Conservation (phyloP, 1,284 basidiomycete species). For the Rhodofomes roseus region DNA sequence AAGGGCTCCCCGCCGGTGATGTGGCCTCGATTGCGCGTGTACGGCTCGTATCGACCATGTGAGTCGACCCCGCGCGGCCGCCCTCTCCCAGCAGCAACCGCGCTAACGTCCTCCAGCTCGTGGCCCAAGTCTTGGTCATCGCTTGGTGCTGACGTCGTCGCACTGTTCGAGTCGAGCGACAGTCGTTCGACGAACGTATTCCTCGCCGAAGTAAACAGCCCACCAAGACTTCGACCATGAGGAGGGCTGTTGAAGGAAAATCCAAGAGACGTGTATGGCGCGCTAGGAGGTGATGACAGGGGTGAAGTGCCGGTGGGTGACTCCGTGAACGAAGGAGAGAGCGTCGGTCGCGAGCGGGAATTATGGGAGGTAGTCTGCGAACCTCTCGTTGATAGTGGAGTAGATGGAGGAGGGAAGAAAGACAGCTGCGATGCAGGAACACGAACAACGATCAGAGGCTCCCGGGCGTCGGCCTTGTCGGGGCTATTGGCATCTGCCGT, state of each 20-base stretch:
- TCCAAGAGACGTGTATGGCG: background rate
- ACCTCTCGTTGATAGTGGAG: background rate
- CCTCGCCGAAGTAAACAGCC: slow-evolving; percentile 18
- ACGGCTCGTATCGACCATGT: background rate
- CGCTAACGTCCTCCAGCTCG: slow-evolving; percentile 26
- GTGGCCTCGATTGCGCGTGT: background rate
- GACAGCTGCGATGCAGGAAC: slow-evolving; percentile 28
- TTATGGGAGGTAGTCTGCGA: background rate
- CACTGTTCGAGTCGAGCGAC: slow-evolving; percentile 26
- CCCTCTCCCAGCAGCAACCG: slow-evolving; percentile 4
- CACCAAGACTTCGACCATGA: slow-evolving; percentile 7
- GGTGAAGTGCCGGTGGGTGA: slow-evolving; percentile 4
- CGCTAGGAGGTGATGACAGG: background rate
- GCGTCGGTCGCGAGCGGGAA: background rate
- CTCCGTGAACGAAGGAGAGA: background rate
- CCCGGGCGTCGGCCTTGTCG: slow-evolving; percentile 3
- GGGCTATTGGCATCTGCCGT: background rate
- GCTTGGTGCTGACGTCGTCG: slow-evolving; percentile 25
- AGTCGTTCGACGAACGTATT: slow-evolving; percentile 19
- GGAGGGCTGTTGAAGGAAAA: slow-evolving; percentile 2
- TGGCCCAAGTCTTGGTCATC: slow-evolving; percentile 28
- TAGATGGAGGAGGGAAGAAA: slow-evolving; percentile 26
- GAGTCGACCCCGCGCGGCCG: background rate
- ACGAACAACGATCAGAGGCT: slow-evolving; percentile 21
- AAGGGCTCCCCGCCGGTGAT: background rate